Evolutionary conservation across 352 stramenopile genomes (phyloP), one percentile per base, ranked within the genome.

Genomic region (Halophytophthora batemanensis): DNA sequence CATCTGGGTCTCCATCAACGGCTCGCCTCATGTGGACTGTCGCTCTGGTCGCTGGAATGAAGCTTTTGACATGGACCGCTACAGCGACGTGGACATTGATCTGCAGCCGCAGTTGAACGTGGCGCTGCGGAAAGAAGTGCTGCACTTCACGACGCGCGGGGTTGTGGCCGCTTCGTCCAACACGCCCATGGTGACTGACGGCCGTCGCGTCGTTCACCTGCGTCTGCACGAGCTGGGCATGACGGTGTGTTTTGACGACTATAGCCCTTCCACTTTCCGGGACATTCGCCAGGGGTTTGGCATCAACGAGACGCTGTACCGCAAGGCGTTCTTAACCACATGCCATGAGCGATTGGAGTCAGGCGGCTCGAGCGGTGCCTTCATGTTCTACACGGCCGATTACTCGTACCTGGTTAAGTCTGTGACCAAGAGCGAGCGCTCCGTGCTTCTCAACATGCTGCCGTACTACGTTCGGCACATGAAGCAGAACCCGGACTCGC

Each of bases 311-410:
- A 73, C 66, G 1, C 47, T 76, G 19, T 95, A 95, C 61, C 75
- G 76, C 37, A 83, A 86, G 56, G 80, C 84, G 5, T 93, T 96
- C 22, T 41, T 93, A 15, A 56, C 78, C 1, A 96, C 86, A 0
- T 91, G 79, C 51, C 83, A 95, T 53, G 87, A 96, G 45, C 75
- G 82, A 8, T 78, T 96, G 39, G 53, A 87, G 51, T 87, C 77
- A 7, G 85, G 86, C 0, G 87, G 87, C 10, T 90, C 86, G n/a
- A 90, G 72, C 42, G 87, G 83, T 17, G 87, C 77, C 25, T 97
- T 96, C 59, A 93, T 97, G 78, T 97, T 96, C 58, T 96, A 90
- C 60, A 95, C 84, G 7, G 80, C 82, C 5, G 85, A 96, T 49
- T 92, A 93, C 37, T 61, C 77, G 3, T 96, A 88, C 45, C 60